Evolutionary conservation across 1,139 yeast genomes (phyloP).

Genomic region (Tardiomyces depauwii): DNA sequence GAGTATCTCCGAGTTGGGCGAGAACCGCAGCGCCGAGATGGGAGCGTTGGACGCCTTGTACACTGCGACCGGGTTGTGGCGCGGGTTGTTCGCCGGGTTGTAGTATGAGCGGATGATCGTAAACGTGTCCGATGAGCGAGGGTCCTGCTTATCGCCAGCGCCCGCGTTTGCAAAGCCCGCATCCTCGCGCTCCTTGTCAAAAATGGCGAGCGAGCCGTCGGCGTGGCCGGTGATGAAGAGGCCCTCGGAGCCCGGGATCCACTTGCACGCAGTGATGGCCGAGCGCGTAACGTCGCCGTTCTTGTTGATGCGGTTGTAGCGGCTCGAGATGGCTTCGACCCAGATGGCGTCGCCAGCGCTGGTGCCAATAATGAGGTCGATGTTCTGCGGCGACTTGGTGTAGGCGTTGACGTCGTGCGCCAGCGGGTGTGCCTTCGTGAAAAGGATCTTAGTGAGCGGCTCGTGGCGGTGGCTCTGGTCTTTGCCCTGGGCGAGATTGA

Average conservation of each 20-base stretch:
- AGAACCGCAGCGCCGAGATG: slow-evolving; percentile 26
- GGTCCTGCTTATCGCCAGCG: slow-evolving; percentile 1
- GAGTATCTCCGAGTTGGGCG: slow-evolving; percentile 11
- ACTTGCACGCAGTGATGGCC: slow-evolving; percentile 28
- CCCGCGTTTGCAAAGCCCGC: slow-evolving; percentile 17
- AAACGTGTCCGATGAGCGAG: neutral
- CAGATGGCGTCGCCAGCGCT: slow-evolving; percentile 47
- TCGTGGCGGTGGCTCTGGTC: slow-evolving; percentile 19
- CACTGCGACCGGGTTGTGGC: slow-evolving; percentile 43
- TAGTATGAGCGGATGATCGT: neutral
- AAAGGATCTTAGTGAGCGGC: slow-evolving; percentile 28
- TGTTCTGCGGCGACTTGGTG: slow-evolving; percentile 27
- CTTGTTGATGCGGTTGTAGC: slow-evolving; percentile 41
- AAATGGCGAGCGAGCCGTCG: slow-evolving; percentile 30
- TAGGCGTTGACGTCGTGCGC: slow-evolving; percentile 28
- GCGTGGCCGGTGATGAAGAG: slow-evolving; percentile 31
- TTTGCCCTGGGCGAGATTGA: slow-evolving; percentile 7
- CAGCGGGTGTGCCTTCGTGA: slow-evolving; percentile 31
- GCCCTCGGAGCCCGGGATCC: slow-evolving; percentile 32
- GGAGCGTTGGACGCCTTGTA: slow-evolving; percentile 51
- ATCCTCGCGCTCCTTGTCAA: slow-evolving; percentile 34
- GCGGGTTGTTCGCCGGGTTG: slow-evolving; percentile 3
- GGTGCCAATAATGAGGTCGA: slow-evolving; percentile 41
- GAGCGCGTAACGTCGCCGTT: slow-evolving; percentile 28
- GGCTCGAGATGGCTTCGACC: slow-evolving; percentile 37